Base-by-base conservation (phyloP, 169 alveolate genomes). In the Plasmodium knowlesi region DNA sequence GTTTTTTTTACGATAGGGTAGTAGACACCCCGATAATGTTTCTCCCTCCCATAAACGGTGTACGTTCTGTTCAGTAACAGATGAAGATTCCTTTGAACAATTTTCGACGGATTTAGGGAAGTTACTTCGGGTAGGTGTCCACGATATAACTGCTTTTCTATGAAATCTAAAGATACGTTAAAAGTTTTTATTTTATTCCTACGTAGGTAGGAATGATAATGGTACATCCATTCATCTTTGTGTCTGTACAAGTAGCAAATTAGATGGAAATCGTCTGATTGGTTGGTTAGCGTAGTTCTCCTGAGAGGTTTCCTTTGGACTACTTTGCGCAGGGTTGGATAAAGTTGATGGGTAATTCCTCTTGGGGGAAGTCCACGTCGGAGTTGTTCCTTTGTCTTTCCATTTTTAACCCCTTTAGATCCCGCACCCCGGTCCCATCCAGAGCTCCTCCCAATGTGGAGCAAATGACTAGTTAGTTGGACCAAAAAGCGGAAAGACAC, bases 81-180 rank as follows among this genome's bases (percentile, higher is more conserved):
- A 22, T 53, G 32, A 14, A 43, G 22, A 37, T 79, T 9, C 25
- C 32, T 22, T 80, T 79, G 41, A 19, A 4, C 30, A 3, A 30
- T n/a, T 67, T 53, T 53, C 46, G 37, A 4, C 8, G 78, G 5
- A 14, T n/a, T 1, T 19, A 82, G 5, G 19, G 71, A 22, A 10
- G 39, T 6, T 41, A 16, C 71, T 57, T 53, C 5, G 5, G 28
- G 28, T 19, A 46, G 46, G 16, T 41, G 10, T 22, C 22, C 41
- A 32, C 37, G 53, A 14, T 89, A 89, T 25, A 89, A 73, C 14
- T 79, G 90, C 34, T 89, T 81, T 70, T 89, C 94, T 16, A 89
- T 89, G 41, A 4, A 9, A 79, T 89, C 94, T 16, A 74, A 34
- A 19, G 91, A 89, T 19, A 89, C 41, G 43, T 61, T 25, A 79